Evolutionary conservation across 176 grass and related monocot genomes (phyloP).

Genomic region (Hsuehochloa calcarea): DNA sequence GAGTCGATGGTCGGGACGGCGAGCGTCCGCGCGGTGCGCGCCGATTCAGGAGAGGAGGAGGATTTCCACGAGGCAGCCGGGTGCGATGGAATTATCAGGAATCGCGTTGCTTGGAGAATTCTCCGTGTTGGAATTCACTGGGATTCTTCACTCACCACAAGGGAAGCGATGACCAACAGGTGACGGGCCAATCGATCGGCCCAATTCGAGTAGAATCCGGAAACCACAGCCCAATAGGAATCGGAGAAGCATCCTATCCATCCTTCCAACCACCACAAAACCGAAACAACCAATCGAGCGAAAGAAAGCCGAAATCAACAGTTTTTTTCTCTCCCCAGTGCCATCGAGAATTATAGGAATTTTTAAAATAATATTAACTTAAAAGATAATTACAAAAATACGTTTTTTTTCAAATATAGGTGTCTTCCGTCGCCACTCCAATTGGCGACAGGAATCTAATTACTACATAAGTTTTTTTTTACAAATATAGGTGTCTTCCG

Average conservation of each 20-base stretch:
- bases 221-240: not conserved
- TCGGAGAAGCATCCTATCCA: not conserved
- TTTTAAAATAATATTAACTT: too few species aligned
- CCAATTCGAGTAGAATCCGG: not conserved
- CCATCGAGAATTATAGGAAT: too few species aligned
- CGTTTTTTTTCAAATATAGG: too few species aligned
- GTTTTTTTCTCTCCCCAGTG: too few species aligned
- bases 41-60: not conserved
- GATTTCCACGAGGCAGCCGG: not conserved
- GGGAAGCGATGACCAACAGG: too few species aligned
- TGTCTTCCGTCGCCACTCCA: too few species aligned
- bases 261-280: not conserved
- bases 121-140: not conserved
- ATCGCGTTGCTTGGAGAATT: not conserved
- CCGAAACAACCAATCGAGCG: not conserved
- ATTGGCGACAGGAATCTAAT: too few species aligned
- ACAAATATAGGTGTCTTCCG: too few species aligned
- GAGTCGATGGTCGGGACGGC: slow-evolving; percentile 67
- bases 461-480: too few species aligned
- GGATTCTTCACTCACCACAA: not conserved
- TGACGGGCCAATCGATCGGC: too few species aligned
- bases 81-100: not conserved
- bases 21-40: slow-evolving; percentile 32
- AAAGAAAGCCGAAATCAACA: too few species aligned
- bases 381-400: too few species aligned